A percentile compares a stretch with the other conserved stretches of the same genome.
These are phyloP conservation scores for Zychaea mexicana DNA, from an alignment of 371 early-diverging fungal genomes.

Conservation along the genomic window DNA sequence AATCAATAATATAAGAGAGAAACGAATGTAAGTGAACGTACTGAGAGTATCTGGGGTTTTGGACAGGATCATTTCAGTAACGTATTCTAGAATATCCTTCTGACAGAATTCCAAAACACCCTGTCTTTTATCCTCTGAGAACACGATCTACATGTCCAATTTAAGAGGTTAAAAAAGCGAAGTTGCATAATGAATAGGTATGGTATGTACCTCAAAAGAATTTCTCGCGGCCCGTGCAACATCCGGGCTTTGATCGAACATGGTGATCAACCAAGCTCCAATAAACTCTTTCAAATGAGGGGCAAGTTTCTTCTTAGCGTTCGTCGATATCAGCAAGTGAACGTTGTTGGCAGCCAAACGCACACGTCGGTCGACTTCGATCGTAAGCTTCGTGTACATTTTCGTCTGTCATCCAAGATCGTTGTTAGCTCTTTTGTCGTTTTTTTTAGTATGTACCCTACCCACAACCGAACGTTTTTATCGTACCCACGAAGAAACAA, in stretches of 20 bases:
- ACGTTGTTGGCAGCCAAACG: constrained; percentile 56
- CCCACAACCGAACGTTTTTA: too few species aligned
- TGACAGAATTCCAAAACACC: constrained; percentile 64
- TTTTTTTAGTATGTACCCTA: background rate
- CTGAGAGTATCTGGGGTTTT: constrained; percentile 69
- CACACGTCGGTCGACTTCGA: constrained; percentile 69
- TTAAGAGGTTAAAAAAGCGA: too few species aligned
- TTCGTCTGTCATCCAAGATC: constrained; percentile 30
- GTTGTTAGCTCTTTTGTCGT: background rate
- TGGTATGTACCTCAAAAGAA: constrained; percentile 56
- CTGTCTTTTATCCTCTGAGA: constrained; percentile 56
- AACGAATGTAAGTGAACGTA: constrained; percentile 14
- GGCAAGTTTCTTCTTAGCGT: constrained; percentile 62
- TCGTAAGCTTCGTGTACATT: constrained; percentile 57
- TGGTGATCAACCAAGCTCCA: constrained; percentile 64
- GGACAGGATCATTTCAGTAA: constrained; percentile 52
- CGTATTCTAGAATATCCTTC: constrained; percentile 58
- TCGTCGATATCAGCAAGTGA: constrained; percentile 51
- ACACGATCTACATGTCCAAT: constrained; percentile 14
- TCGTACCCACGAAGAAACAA: constrained; percentile 42
- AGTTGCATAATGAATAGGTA: background rate
- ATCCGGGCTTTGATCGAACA: constrained; percentile 65
- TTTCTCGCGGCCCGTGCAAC: constrained; percentile 49
- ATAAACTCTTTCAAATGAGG: constrained; percentile 64
- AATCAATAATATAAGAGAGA: background rate